A percentile compares a stretch with the other conserved stretches of the same genome.
Evolutionary conservation across 148 eudicot genomes (phyloP).

Genomic region (Camellia granthamiana): DNA sequence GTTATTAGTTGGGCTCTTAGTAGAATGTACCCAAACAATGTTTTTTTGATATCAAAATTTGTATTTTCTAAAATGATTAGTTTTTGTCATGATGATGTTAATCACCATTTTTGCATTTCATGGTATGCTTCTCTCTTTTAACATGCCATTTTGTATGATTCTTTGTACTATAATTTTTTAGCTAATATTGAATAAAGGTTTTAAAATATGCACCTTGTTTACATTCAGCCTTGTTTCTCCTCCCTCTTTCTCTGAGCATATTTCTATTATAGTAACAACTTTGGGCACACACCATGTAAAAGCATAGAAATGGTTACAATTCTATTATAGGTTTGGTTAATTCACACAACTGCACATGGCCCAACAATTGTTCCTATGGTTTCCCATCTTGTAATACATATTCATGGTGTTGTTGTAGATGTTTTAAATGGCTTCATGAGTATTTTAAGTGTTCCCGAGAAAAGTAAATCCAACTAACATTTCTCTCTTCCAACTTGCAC

Average conservation of each 20-base stretch:
- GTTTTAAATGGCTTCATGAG: background rate
- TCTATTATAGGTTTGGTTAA: background rate
- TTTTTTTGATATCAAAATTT: too few relatives aligned
- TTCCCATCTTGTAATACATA: too few relatives aligned
- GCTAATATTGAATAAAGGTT: too few relatives aligned
- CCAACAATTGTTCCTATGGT: background rate
- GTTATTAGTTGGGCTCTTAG: too few relatives aligned
- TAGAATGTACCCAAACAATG: too few relatives aligned
- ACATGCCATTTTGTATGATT: too few relatives aligned
- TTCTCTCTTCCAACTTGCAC: background rate
- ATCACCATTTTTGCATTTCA: too few relatives aligned
- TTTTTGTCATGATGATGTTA: too few relatives aligned
- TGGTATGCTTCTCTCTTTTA: too few relatives aligned
- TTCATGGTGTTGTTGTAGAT: background rate
- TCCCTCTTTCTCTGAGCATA: background rate
- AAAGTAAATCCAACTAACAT: background rate
- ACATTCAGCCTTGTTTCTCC: background rate
- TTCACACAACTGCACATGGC: too few relatives aligned
- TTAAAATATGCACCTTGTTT: background rate
- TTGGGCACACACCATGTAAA: background rate
- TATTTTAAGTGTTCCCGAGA: background rate
- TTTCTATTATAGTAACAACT: background rate
- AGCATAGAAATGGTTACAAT: background rate
- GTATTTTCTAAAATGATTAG: too few relatives aligned
- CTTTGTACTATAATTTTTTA: too few relatives aligned